A percentile compares a stretch with the other conserved stretches of the same genome.
phyloP scores from a whole-genome alignment of 108 stramenopile species.

The Stephanodiscus triporus region DNA sequence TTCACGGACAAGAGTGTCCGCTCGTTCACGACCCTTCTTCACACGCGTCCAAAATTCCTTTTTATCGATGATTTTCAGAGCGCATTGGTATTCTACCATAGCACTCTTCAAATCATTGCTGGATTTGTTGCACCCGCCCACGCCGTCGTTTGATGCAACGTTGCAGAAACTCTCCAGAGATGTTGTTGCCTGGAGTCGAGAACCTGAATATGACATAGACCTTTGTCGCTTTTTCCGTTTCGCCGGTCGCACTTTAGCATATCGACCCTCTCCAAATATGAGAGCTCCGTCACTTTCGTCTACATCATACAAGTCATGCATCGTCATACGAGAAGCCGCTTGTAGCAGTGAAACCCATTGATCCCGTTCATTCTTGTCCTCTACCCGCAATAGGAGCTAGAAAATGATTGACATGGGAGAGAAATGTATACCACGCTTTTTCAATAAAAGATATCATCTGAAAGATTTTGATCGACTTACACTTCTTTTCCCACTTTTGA shows the following conservation, averaged over 20 bases:
- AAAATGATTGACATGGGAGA: background rate
- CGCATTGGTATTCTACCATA: slow-evolving; percentile 58
- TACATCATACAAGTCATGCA: slow-evolving; percentile 72
- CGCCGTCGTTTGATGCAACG: slow-evolving; percentile 34
- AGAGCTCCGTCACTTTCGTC: slow-evolving; percentile 47
- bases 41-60: slow-evolving; percentile 88
- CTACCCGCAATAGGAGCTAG: slow-evolving; percentile 67
- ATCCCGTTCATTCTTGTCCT: slow-evolving; percentile 61
- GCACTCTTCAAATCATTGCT: slow-evolving; percentile 19
- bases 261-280: slow-evolving; percentile 70
- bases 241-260: slow-evolving; percentile 70
- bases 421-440: background rate
- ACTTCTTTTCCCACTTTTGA: slow-evolving; percentile 63
- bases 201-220: slow-evolving; percentile 28
- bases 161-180: slow-evolving; percentile 39
- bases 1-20: slow-evolving; percentile 92
- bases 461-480: slow-evolving; percentile 32
- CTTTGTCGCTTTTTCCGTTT: slow-evolving; percentile 41
- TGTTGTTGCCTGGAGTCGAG: slow-evolving; percentile 25
- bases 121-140: slow-evolving; percentile 27
- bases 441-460: background rate
- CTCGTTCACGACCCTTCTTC: slow-evolving; percentile 80
- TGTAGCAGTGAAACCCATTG: slow-evolving; percentile 72
- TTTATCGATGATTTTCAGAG: slow-evolving; percentile 92
- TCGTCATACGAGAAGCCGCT: slow-evolving; percentile 58